Evolutionary conservation across 371 early-diverging fungal species (phyloP).

Genomic region (Sporodiniella umbellata): DNA sequence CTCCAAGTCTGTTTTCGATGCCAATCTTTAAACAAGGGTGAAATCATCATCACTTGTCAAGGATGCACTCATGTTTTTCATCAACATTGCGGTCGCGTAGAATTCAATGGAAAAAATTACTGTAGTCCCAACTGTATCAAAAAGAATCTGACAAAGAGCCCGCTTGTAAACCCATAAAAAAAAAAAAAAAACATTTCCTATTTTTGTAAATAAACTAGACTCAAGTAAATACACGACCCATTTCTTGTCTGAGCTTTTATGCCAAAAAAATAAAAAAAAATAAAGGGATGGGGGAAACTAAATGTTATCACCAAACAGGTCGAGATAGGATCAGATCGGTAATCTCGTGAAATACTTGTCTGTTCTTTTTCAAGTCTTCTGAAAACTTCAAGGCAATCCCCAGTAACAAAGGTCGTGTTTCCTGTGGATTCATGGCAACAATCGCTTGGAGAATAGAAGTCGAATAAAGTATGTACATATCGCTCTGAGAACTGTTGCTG

Average conservation of each 20-base stretch:
- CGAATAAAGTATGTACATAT: constrained; percentile 63
- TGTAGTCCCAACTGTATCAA: constrained; percentile 25
- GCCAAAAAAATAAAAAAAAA: not conserved
- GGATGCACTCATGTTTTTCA: constrained; percentile 39
- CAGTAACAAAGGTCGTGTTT: constrained; percentile 56
- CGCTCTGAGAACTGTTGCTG: constrained; percentile 47
- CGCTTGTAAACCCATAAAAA: no score
- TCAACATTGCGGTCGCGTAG: constrained; percentile 8
- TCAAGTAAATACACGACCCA: no score
- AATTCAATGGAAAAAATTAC: not conserved
- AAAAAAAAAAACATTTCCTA: no score
- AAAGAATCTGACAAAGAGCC: constrained; percentile 17
- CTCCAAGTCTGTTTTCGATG: constrained; percentile 35
- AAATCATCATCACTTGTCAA: constrained; percentile 10
- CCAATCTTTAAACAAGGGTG: constrained; percentile 24
- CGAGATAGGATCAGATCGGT: constrained; percentile 37
- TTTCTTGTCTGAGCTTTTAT: no score
- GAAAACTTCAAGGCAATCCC: constrained; percentile 59
- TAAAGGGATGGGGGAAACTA: no score
- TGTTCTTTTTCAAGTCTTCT: constrained; percentile 29
- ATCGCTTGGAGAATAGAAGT: constrained; percentile 63
- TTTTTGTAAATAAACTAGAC: no score
- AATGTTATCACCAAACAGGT: constrained; percentile 34
- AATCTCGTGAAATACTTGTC: constrained; percentile 33
- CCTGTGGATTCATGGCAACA: constrained; percentile 57